Percentiles rank a stretch among this genome's conserved stretches.
Conservation (phyloP, 257 asterid genomes). For the Gardenia jasminoides region DNA sequence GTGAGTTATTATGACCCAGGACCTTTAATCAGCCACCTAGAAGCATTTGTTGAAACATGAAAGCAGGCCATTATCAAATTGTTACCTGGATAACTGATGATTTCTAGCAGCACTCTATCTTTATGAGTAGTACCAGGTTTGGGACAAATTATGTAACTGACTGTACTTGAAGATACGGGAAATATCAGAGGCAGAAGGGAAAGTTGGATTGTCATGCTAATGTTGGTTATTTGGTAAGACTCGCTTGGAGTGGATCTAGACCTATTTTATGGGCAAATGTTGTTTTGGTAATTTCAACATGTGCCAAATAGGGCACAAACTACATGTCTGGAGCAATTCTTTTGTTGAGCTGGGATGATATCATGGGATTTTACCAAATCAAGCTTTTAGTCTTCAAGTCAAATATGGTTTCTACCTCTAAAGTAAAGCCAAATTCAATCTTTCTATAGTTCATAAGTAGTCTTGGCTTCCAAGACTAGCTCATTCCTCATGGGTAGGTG, state of each 20-base stretch:
- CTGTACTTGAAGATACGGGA: neutral
- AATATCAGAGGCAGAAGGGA: no score
- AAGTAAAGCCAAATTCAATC: no score
- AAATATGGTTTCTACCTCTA: no score
- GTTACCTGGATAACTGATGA: neutral
- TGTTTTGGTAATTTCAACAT: neutral
- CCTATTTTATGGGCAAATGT: neutral
- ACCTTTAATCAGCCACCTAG: no score
- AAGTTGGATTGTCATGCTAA: neutral
- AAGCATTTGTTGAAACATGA: neutral
- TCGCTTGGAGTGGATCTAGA: neutral
- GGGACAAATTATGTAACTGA: neutral
- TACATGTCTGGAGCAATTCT: no score
- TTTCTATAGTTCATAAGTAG: no score
- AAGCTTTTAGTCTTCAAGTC: no score
- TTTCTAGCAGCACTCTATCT: neutral
- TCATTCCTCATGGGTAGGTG: no score
- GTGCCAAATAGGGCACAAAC: neutral
- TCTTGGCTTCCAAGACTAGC: no score
- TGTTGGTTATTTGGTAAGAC: neutral
- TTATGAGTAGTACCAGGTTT: neutral
- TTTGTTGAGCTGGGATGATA: no score
- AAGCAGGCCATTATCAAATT: neutral
- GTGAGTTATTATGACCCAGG: no score
- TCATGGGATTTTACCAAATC: no score